Base-by-base conservation (phyloP, 768 basidiomycete species). In the Russula virescens region DNA sequence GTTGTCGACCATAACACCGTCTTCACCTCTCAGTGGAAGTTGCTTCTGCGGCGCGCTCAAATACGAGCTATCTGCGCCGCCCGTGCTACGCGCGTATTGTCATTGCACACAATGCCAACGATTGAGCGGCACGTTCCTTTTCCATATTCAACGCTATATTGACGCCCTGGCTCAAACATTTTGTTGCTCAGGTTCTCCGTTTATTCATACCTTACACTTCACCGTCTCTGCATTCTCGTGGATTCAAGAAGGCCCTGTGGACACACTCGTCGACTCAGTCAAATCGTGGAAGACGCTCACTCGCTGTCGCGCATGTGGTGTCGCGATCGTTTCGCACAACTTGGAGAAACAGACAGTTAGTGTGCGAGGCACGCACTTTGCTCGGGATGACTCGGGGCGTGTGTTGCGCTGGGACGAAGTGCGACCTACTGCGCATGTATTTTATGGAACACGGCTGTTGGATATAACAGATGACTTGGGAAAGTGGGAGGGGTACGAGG, bases 41-140 rank as follows among this genome's bases (percentile, higher is more conserved):
- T 89, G 87, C 71, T 85, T 81, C 68, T 88, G 87, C 63, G 76
- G 80, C n/a, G 66, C 74, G 3, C 73, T 81, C 5, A 71, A 80
- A 0, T 88, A 83, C 64, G 63, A 75, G 51, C 75, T 84, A 2
- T 71, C 70, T 13, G 81, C 81, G 1, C 71, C 69, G 38, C 84
- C 86, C 0, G 66, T 81, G 4, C 73, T 83, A 38, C 81, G 81
- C 64, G 85, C 83, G 6, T 88, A 83, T 68, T 88, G 85, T 65
- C 88, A 89, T 68, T 89, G 88, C 69, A 83, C 83, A 4, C 71
- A 79, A n/a, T 89, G 88, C 68, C 87, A 88, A 71, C 75, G 80
- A 45, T 69, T 87, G 55, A 81, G 74, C 66, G 83, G 85, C 81
- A 69, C 61, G 75, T 63, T 47, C 31, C 48, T 28, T 47, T 19